phyloP scores from a whole-genome alignment of 2,329 filamentous ascomycete genomes.

The Neopestalotiopsis sp. region DNA sequence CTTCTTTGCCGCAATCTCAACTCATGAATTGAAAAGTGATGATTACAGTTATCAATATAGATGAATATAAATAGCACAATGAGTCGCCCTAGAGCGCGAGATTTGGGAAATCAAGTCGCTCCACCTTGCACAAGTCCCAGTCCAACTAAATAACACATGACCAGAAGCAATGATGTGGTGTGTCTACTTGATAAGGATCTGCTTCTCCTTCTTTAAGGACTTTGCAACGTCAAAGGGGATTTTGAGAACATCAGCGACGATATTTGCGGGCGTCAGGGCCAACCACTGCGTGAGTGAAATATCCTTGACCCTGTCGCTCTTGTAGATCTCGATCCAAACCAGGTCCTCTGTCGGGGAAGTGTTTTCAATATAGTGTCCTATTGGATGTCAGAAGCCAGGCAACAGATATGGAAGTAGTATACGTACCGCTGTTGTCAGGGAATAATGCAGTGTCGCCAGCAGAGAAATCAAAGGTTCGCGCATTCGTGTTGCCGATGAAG shows the following conservation, averaged over 20 bases:
- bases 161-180: too few species aligned
- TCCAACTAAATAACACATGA: too few species aligned
- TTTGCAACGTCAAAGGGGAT: conserved; percentile 62
- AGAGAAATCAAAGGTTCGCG: conserved; percentile 71
- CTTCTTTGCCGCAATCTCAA: too few species aligned
- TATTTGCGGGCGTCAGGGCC: conserved; percentile 67
- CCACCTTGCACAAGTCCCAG: too few species aligned
- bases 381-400: conserved; percentile 18
- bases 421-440: conserved; percentile 65
- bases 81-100: too few species aligned
- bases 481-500: conserved; percentile 65
- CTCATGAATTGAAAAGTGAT: too few species aligned
- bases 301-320: conserved; percentile 69
- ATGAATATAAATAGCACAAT: too few species aligned
- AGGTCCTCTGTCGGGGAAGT: conserved; percentile 67
- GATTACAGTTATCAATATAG: too few species aligned
- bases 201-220: conserved; percentile 68
- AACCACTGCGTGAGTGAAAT: conserved; percentile 74
- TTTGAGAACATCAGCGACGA: conserved; percentile 66
- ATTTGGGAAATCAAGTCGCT: too few species aligned
- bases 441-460: conserved; percentile 73
- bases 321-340: conserved; percentile 74
- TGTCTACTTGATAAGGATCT: conserved; percentile 52
- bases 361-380: conserved; percentile 72
- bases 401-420: neutral